Conservation (phyloP, 2,329 filamentous ascomycete genomes). For the Sclerotinia nivalis region DNA sequence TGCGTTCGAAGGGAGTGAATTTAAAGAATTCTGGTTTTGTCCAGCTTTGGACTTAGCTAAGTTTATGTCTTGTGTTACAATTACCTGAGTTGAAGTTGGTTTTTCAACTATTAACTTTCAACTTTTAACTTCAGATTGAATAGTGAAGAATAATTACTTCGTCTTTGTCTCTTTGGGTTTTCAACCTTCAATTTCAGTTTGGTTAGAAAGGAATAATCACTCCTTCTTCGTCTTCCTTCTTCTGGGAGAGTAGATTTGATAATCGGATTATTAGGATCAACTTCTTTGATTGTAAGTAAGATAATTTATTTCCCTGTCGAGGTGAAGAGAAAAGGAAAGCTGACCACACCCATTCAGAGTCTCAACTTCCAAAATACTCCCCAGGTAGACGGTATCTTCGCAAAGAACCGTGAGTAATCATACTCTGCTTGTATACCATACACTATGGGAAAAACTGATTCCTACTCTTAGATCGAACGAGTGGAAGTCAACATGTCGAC, state of each 20-base stretch:
- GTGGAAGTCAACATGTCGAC: background rate
- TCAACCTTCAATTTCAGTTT: background rate
- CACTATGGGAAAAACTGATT: background rate
- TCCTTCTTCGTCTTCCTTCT: background rate
- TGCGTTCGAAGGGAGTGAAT: background rate
- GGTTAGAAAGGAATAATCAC: background rate
- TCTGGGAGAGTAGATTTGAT: background rate
- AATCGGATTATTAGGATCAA: background rate
- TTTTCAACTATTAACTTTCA: background rate
- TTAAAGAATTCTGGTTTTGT: background rate
- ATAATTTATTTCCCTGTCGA: background rate
- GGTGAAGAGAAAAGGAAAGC: too few relatives aligned
- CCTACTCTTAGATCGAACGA: background rate
- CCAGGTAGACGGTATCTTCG: background rate
- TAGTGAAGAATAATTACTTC: too few relatives aligned
- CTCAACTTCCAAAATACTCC: background rate
- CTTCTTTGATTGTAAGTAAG: background rate
- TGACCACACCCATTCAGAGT: background rate
- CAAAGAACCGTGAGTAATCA: background rate
- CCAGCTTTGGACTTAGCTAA: accelerated
- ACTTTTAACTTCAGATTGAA: too few relatives aligned
- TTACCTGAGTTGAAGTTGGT: background rate
- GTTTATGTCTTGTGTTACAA: background rate
- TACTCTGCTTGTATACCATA: background rate
- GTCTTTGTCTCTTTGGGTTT: background rate